Percentiles rank a stretch among this genome's conserved stretches.
Evolutionary conservation across 768 basidiomycete genomes (phyloP).

Genomic region (Nevesoporus exiguus): DNA sequence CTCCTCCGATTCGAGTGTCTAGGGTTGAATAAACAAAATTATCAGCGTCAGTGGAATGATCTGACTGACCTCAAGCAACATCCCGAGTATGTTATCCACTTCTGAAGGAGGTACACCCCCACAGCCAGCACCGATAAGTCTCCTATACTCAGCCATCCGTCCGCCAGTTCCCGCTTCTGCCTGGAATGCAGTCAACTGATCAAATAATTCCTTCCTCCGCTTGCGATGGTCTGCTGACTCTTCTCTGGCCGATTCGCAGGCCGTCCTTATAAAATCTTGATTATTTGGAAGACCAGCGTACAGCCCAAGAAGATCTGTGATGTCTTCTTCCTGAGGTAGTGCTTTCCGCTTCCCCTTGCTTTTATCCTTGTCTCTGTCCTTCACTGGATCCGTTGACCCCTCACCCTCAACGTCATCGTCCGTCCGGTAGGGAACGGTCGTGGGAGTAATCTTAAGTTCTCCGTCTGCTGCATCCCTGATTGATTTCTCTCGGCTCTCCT

Average conservation of each 20-base stretch:
- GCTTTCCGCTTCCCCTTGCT: constrained; percentile 55
- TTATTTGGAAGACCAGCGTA: constrained; percentile 57
- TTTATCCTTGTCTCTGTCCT: constrained; percentile 44
- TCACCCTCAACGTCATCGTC: constrained; percentile 47
- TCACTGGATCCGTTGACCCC: constrained; percentile 33
- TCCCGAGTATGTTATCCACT: constrained; percentile 80
- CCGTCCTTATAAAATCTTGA: constrained; percentile 47
- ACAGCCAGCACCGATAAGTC: constrained; percentile 86
- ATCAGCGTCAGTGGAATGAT: background rate
- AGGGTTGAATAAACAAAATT: constrained; percentile 5
- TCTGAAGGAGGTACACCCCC: constrained; percentile 84
- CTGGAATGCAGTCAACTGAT: constrained; percentile 74
- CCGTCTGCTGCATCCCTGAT: constrained; percentile 65
- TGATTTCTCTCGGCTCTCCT: constrained; percentile 70
- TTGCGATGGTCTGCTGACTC: constrained; percentile 65
- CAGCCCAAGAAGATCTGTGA: constrained; percentile 59
- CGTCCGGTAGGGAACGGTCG: constrained; percentile 43
- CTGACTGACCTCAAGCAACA: constrained; percentile 72
- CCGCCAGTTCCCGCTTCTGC: constrained; percentile 89
- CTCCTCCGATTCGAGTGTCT: constrained; percentile 85
- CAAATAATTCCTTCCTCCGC: constrained; percentile 69
- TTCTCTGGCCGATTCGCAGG: constrained; percentile 59
- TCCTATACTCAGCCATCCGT: constrained; percentile 83
- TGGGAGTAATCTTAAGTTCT: constrained; percentile 44
- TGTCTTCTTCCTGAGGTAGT: constrained; percentile 48